Percentiles rank a stretch among this genome's conserved stretches.
These are phyloP conservation scores for Peronospora farinosa DNA, from an alignment of 352 stramenopile species.

Conservation along the genomic window DNA sequence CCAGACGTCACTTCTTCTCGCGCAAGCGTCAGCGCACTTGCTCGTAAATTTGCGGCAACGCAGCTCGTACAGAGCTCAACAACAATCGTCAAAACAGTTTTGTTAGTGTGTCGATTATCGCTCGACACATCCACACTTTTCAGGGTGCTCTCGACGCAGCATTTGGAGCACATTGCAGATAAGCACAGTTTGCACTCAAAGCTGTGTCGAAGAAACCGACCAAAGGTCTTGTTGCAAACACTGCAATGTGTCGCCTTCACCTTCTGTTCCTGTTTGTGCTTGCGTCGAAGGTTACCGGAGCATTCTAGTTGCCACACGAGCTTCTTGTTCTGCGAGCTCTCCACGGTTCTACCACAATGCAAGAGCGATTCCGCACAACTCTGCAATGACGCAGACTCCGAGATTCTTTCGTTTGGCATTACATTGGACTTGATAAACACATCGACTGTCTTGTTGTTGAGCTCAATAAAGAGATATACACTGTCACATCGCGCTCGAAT, in stretches of 20 bases:
- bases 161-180: constrained; percentile 43
- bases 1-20: constrained; percentile 33
- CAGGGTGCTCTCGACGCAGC: constrained; percentile 33
- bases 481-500: constrained; percentile 36
- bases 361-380: constrained; percentile 35
- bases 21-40: constrained; percentile 43
- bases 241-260: constrained; percentile 27
- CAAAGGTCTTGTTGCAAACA: constrained; percentile 41
- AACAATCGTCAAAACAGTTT: constrained; percentile 31
- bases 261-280: constrained; percentile 18
- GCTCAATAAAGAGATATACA: constrained; percentile 38
- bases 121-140: constrained; percentile 31
- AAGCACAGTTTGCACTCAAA: constrained; percentile 43
- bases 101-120: constrained; percentile 25
- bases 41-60: constrained; percentile 24
- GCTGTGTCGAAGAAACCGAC: constrained; percentile 27
- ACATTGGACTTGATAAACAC: constrained; percentile 35
- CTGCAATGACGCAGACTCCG: constrained; percentile 24
- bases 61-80: constrained; percentile 40
- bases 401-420: constrained; percentile 27
- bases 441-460: constrained; percentile 28
- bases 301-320: constrained; percentile 36
- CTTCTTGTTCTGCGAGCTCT: constrained; percentile 52
- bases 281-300: constrained; percentile 15
- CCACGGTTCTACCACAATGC: constrained; percentile 37